Base-by-base conservation (phyloP, 495 filamentous ascomycete species). In the Aspergillus campestris region DNA sequence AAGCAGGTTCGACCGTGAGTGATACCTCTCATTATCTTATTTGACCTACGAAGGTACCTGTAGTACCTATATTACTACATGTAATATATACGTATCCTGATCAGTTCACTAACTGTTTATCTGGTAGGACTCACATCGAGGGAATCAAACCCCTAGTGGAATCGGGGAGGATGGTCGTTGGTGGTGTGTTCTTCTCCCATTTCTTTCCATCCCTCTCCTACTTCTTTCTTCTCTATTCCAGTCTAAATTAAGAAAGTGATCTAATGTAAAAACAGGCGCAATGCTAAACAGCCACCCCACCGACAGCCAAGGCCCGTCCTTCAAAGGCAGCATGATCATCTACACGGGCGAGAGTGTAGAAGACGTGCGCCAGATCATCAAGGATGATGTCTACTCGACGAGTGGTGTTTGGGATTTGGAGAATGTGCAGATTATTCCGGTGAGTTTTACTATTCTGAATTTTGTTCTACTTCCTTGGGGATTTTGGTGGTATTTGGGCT, bases 391-490 rank as follows among this genome's bases (percentile, higher is more conserved):
- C 1, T 92, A 92, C 53, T 71, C 70, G 24, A 68, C 58, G 44
- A 63, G 52, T n/a, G 80, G 76, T 6, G 84, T 94, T 5, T 94
- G 88, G 89, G 86, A 94, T 72, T 70, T 80, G 50, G 76, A 81
- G 7, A 90, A 86, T 61, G 79, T 84, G 18, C 55, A 63, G 30
- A 61, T 70, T 12, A 45, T 59, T 50, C 65, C 67, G 14, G 65
- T 70, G 43, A 51, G 62, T 52, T 34, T 33, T 8, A 10, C 7
- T 13, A n/a, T 33, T 24, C 3, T 11, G 7, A 48, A 8, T 13
- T 7, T 33, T 14, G 15, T 27, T 18, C 10, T 33, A 14, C 27
- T 36, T 1, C n/a, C 2, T 24, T 24, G 18, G 4, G 2, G 18
- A 1, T 4, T 24, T 24, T 24, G 1, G 18, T 24, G 18, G 18